A percentile compares a stretch with the other conserved stretches of the same genome.
Evolutionary conservation across 73 alveolate genomes (phyloP).

Genomic region (Symbiodinium natans): DNA sequence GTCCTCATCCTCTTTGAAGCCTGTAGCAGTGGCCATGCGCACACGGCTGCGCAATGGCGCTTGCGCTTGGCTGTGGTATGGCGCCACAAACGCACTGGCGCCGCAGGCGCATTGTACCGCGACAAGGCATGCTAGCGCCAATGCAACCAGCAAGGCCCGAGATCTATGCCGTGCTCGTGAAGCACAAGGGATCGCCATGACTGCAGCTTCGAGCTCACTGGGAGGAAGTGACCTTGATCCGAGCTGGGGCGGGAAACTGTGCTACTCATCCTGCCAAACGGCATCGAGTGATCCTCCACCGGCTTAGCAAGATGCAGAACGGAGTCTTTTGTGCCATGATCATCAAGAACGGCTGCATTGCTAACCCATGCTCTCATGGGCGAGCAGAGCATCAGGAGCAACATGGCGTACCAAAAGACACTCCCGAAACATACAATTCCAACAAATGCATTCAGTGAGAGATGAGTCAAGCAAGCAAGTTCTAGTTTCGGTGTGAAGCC

Average conservation of each 20-base stretch:
- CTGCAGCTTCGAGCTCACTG: neutral
- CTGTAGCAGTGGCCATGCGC: conserved; percentile 12
- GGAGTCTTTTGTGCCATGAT: neutral
- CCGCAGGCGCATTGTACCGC: neutral
- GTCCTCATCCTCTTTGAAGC: conserved; percentile 11
- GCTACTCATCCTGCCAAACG: too few species aligned
- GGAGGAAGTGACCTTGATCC: neutral
- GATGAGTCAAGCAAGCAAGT: too few species aligned
- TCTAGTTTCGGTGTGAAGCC: too few species aligned
- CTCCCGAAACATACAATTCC: neutral
- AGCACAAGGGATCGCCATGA: neutral
- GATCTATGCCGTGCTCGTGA: neutral
- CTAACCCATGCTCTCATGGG: neutral
- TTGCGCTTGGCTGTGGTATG: neutral
- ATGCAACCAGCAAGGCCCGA: neutral
- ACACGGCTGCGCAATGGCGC: conserved; percentile 4
- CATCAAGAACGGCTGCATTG: neutral
- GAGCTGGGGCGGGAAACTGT: too few species aligned
- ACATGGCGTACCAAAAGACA: neutral
- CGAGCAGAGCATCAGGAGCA: too few species aligned
- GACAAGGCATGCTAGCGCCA: neutral
- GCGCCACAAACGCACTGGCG: neutral
- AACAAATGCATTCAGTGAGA: neutral
- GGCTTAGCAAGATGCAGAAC: too few species aligned
- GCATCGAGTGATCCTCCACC: too few species aligned